Evolutionary conservation across 352 stramenopile species (phyloP), one percentile per base, ranked within the genome.

Genomic region (Globisporangium cystogenes): DNA sequence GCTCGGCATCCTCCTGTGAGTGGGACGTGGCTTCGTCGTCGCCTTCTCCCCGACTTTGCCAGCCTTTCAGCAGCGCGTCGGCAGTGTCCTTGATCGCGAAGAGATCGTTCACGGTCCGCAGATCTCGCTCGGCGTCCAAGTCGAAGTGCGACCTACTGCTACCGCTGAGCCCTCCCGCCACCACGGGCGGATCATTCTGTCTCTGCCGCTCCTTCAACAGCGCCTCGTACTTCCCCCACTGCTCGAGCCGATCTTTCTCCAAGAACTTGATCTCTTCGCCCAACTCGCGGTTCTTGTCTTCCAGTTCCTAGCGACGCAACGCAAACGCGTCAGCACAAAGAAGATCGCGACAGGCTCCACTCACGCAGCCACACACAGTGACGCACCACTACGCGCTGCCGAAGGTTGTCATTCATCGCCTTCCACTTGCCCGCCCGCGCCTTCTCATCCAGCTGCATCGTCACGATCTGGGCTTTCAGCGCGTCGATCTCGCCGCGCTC

Each of bases 391-490:
- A 93, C 67, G 36, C 82, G 68, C 47, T 88, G 76, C 23, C 80
- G 67, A 26, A 93, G 59, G 8, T 70, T 83, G 16, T 93, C 78
- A 29, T 71, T 86, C 36, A 60, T 73, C 31, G 68, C 66, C 57
- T 93, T 95, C 56, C 68, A 76, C 48, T 93, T 93, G 37, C 21
- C 60, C 53, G 60, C 59, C 49, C 71, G 55, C 37, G 60, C 53
- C 42, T 75, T 78, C 47, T 89, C 74, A 18, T 95, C 85, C 18
- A 93, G 48, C 46, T 95, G 71, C 54, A 93, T 75, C 21, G 82
- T 87, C 44, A 91, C 76, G 27, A 95, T 86, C 47, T 93, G 82
- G 2, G 85, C 85, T 57, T 90, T 91, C 14, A 95, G 64, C 24
- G 68, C 63, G 45, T 91, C 85, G 0, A 92, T 70, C 59, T 93